Conservation (phyloP, 495 filamentous ascomycete genomes). For the Pyrenula aspistea region DNA sequence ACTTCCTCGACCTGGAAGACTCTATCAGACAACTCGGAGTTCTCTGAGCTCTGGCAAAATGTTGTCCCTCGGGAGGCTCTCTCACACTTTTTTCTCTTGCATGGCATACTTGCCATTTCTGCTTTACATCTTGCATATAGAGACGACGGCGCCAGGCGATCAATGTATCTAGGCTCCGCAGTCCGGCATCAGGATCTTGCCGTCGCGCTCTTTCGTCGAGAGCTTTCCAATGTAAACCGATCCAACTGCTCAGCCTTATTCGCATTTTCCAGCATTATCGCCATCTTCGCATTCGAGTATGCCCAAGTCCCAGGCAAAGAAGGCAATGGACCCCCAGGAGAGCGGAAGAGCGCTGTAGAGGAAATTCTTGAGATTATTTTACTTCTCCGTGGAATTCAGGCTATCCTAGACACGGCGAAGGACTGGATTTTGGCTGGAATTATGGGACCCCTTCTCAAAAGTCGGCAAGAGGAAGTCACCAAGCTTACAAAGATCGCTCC, state of each 20-base stretch:
- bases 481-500: constrained; percentile 15
- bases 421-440: constrained; percentile 10
- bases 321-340: too few relatives aligned
- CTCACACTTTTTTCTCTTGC: constrained; percentile 35
- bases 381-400: constrained; percentile 31
- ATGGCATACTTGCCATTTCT: constrained; percentile 37
- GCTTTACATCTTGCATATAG: constrained; percentile 33
- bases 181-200: constrained; percentile 36
- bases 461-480: constrained; percentile 18
- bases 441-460: constrained; percentile 14
- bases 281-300: constrained; percentile 38
- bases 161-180: constrained; percentile 24
- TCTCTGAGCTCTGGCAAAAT: constrained; percentile 26
- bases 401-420: constrained; percentile 22
- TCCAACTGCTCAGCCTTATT: constrained; percentile 38
- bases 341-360: constrained; percentile 23
- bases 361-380: constrained; percentile 31
- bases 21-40: not conserved
- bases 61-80: constrained; percentile 32
- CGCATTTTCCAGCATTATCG: constrained; percentile 34
- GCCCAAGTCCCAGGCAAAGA: constrained; percentile 23
- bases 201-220: constrained; percentile 29
- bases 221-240: constrained; percentile 26
- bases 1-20: not conserved
- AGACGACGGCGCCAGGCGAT: constrained; percentile 10